phyloP scores from a whole-genome alignment of 1,139 yeast genomes.

The Suhomyces terraborum region DNA sequence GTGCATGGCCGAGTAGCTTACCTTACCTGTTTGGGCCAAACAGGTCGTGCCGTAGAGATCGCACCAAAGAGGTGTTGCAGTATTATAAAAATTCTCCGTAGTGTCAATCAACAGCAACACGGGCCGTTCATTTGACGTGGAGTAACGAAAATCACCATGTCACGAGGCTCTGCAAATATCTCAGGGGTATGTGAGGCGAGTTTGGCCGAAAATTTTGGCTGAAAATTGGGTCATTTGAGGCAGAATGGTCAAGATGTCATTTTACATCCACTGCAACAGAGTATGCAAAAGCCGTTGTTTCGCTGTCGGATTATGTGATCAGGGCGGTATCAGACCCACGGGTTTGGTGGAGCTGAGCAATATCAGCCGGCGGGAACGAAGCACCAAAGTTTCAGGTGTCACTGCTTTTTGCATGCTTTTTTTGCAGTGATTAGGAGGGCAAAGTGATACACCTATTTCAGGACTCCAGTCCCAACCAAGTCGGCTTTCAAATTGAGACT shows the following conservation, averaged over 20 bases:
- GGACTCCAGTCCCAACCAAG: too few relatives aligned
- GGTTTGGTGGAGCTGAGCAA: too few relatives aligned
- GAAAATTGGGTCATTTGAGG: not conserved
- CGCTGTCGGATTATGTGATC: too few relatives aligned
- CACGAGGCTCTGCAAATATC: conserved; percentile 8
- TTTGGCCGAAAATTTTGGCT: not conserved
- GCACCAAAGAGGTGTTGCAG: conserved; percentile 14
- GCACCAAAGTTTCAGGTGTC: too few relatives aligned
- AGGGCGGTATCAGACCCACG: too few relatives aligned
- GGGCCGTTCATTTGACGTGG: not conserved
- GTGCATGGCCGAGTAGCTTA: not conserved
- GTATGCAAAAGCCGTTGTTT: too few relatives aligned
- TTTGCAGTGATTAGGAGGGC: too few relatives aligned
- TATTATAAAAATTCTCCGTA: conserved; percentile 12
- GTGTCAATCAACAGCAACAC: not conserved
- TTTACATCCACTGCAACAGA: conserved; percentile 9
- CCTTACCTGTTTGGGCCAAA: not conserved
- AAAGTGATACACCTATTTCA: too few relatives aligned
- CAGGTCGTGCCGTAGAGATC: conserved; percentile 13
- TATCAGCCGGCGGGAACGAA: too few relatives aligned
- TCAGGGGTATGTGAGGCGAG: conserved; percentile 8
- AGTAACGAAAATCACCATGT: conserved; percentile 4
- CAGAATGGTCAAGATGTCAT: not conserved
- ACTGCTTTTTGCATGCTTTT: too few relatives aligned
- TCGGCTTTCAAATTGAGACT: too few relatives aligned